Evolutionary conservation across 345 rosid species (phyloP), one percentile per base, ranked within the genome.

Genomic region (Cochlearia excelsa): DNA sequence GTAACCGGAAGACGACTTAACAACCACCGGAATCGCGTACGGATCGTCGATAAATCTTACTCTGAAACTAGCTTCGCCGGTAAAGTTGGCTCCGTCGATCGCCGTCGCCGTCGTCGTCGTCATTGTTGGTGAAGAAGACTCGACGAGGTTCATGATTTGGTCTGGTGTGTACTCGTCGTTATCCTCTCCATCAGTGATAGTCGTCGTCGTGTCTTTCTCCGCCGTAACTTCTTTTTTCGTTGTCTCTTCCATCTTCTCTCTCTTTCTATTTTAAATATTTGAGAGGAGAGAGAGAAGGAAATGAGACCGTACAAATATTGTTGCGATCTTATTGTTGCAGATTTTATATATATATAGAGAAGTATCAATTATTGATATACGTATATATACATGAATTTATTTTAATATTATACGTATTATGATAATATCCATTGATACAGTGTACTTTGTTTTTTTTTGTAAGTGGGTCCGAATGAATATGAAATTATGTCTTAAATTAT

Each of bases 21-120:
- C 80, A 9, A 70, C 48, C 67, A 80, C 31, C 63, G 74, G 55
- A 28, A 79, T 61, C 11, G 83, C 73, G 81, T 81, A 82, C 3
- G 95, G 94, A 50, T 84, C 73, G 48, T 82, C 87, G 65, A 76
- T 77, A 77, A 89, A 89, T 84, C 59, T 81, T 28, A 89, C 94
- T 59, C 57, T 74, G 41, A 72, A 53, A 54, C 71, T 38, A 4
- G 33, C 46, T 7, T 10, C 44, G 46, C 59, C 52, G 51, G 65
- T 0, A 44, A 30, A 7, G 31, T 45, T 57, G 2, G 37, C 4
- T 37, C 58, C 10, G 9, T 69, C 52, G 26, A 26, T 26, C 30
- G 53, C 54, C 30, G 44, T 16, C 37, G 47, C 46, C 23, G 16
- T 26, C 30, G 53, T 49, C 30, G 44, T 16, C 37, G 47, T 50